A percentile compares a stretch with the other conserved stretches of the same genome.
Evolutionary conservation across 2,329 filamentous ascomycete species (phyloP).

Genomic region (Nectriaceae sp.): DNA sequence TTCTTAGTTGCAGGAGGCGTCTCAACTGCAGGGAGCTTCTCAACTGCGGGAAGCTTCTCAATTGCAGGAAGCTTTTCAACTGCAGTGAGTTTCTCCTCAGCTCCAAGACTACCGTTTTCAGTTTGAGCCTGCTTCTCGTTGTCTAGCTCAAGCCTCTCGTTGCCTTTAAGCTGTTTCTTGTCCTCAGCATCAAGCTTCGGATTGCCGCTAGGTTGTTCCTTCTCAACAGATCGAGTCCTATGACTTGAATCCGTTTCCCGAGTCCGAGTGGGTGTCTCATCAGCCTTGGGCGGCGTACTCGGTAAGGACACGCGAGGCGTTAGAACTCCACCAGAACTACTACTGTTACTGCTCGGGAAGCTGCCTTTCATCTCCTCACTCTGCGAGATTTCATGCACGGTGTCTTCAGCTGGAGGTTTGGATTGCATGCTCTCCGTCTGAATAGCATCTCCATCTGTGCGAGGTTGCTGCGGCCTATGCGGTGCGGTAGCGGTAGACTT

Average conservation of each 20-base stretch:
- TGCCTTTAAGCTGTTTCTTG: neutral
- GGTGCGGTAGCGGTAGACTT: too few species aligned
- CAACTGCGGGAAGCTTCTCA: too few species aligned
- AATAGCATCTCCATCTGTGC: too few species aligned
- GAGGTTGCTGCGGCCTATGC: neutral
- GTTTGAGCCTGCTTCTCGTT: neutral
- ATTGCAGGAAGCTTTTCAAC: too few species aligned
- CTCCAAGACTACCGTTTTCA: too few species aligned
- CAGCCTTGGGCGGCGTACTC: conserved; percentile 7
- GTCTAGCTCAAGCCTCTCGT: neutral
- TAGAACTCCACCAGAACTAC: conserved; percentile 7
- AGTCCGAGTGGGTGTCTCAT: neutral
- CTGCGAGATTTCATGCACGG: conserved; percentile 14
- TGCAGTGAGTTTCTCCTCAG: too few species aligned
- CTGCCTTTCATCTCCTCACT: neutral
- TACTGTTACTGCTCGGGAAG: conserved; percentile 11
- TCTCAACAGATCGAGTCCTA: too few species aligned
- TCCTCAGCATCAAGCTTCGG: neutral
- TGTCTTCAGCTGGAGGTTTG: conserved; percentile 33
- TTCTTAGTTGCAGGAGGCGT: neutral
- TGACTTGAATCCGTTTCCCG: too few species aligned
- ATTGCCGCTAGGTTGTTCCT: too few species aligned
- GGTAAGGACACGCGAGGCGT: conserved; percentile 27
- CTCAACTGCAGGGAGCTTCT: too few species aligned
- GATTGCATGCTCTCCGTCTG: conserved; percentile 19